phyloP scores from a whole-genome alignment of 2,329 filamentous ascomycete species.

The Cercospora sp. region DNA sequence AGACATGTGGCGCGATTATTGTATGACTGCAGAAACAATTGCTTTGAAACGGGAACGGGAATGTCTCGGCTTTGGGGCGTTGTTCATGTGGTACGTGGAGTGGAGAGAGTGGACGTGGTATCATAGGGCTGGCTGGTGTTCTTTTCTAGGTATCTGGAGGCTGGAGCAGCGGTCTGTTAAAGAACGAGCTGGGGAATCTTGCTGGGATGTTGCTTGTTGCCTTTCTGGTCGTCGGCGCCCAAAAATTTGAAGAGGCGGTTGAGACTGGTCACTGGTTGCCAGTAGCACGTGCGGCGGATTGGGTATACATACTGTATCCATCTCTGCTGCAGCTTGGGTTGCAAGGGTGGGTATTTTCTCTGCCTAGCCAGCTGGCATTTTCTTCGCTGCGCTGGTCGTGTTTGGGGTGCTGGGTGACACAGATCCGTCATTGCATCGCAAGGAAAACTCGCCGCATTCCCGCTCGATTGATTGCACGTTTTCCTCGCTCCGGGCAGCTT shows the following conservation, averaged over 20 bases:
- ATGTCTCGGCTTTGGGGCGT: not conserved
- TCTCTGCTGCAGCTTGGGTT: not conserved
- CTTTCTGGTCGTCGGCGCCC: not conserved
- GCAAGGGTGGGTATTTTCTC: not conserved
- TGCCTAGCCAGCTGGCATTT: not conserved
- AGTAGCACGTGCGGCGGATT: constrained; percentile 2
- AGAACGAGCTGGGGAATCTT: not conserved
- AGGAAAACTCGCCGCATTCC: not conserved
- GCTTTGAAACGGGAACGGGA: not conserved
- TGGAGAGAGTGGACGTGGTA: not conserved
- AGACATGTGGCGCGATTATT: not conserved
- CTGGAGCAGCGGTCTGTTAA: not conserved
- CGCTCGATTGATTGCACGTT: not conserved
- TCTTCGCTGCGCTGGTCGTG: not conserved
- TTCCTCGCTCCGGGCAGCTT: not conserved
- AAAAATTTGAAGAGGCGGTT: not conserved
- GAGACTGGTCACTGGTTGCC: not conserved
- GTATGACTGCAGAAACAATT: not conserved
- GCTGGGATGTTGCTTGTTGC: constrained; percentile 1
- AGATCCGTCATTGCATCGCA: not conserved
- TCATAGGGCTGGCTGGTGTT: not conserved
- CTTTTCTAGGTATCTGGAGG: not conserved
- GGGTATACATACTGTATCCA: not conserved
- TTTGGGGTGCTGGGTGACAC: not conserved
- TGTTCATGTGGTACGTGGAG: not conserved